Evolutionary conservation across 805 yeast species (phyloP).

Genomic region (Zygosaccharomyces pseudorouxii): DNA sequence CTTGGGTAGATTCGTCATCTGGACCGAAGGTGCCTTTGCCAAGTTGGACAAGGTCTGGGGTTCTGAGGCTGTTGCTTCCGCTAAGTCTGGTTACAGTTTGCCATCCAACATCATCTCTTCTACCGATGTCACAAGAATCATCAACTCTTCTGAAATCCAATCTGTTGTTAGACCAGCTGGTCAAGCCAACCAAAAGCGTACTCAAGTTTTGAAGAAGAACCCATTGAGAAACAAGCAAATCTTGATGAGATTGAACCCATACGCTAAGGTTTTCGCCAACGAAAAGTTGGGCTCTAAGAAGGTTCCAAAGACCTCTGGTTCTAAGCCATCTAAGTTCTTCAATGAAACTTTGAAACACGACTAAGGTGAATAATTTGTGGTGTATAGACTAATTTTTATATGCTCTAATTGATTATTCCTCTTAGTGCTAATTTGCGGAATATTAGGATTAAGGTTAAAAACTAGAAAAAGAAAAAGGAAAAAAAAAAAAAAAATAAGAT

Average conservation of each 20-base stretch:
- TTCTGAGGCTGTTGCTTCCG: slow-evolving; percentile 75
- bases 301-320: slow-evolving; percentile 53
- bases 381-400: slow-evolving; percentile 1
- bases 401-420: slow-evolving; percentile 1
- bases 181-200: slow-evolving; percentile 86
- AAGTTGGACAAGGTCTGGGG: slow-evolving; percentile 97
- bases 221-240: slow-evolving; percentile 99
- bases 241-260: slow-evolving; percentile 97
- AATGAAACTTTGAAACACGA: slow-evolving; percentile 60
- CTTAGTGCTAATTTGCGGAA: slow-evolving; percentile 1
- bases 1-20: slow-evolving; percentile 98
- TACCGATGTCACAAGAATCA: slow-evolving; percentile 94
- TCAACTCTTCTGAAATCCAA: slow-evolving; percentile 99
- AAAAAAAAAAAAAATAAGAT: too few species aligned
- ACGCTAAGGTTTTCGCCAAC: slow-evolving; percentile 95
- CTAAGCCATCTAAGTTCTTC: slow-evolving; percentile 71
- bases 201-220: slow-evolving; percentile 97
- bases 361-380: slow-evolving; percentile 31
- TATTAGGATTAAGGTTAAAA: not conserved
- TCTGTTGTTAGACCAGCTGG: slow-evolving; percentile 96
- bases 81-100: slow-evolving; percentile 85
- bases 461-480: not conserved
- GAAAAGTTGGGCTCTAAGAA: slow-evolving; percentile 84
- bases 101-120: slow-evolving; percentile 93
- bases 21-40: slow-evolving; percentile 99